A percentile compares a stretch with the other conserved stretches of the same genome.
These are phyloP conservation scores for Suhomyces sp. DNA, from an alignment of 805 yeast species.

Conservation along the genomic window DNA sequence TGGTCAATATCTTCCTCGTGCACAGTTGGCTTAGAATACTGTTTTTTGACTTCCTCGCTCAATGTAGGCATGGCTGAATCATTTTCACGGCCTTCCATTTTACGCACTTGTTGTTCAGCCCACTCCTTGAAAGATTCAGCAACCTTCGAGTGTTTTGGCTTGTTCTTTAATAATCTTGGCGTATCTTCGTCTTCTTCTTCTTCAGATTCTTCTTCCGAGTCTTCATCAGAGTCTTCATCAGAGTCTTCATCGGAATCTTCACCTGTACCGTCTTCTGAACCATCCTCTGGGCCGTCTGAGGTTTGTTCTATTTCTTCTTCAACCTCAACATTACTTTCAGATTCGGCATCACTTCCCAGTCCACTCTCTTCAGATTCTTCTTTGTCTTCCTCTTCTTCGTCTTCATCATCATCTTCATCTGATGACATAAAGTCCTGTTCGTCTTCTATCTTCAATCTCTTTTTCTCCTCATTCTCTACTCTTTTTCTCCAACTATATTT, in stretches of 20 bases:
- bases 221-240: constrained; percentile 30
- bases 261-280: constrained; percentile 23
- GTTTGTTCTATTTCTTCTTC: constrained; percentile 8
- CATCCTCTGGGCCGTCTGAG: constrained; percentile 28
- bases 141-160: constrained; percentile 43
- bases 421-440: constrained; percentile 55
- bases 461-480: constrained; percentile 38
- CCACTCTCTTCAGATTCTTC: constrained; percentile 15
- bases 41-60: constrained; percentile 43
- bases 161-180: constrained; percentile 34
- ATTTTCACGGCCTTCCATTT: constrained; percentile 55
- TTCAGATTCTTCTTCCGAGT: constrained; percentile 24
- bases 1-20: constrained; percentile 72
- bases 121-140: constrained; percentile 73
- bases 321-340: neutral
- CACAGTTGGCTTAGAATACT: constrained; percentile 46
- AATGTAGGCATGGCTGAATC: constrained; percentile 46
- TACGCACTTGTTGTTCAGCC: constrained; percentile 75
- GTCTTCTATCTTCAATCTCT: constrained; percentile 47
- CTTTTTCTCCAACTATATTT: constrained; percentile 68
- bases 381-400: constrained; percentile 4
- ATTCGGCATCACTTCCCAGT: neutral
- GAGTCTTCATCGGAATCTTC: constrained; percentile 28
- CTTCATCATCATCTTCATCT: constrained; percentile 24
- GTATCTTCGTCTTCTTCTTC: constrained; percentile 28